Evolutionary conservation across 2,329 filamentous ascomycete genomes (phyloP).

Genomic region (Plenodomus biglobosus): DNA sequence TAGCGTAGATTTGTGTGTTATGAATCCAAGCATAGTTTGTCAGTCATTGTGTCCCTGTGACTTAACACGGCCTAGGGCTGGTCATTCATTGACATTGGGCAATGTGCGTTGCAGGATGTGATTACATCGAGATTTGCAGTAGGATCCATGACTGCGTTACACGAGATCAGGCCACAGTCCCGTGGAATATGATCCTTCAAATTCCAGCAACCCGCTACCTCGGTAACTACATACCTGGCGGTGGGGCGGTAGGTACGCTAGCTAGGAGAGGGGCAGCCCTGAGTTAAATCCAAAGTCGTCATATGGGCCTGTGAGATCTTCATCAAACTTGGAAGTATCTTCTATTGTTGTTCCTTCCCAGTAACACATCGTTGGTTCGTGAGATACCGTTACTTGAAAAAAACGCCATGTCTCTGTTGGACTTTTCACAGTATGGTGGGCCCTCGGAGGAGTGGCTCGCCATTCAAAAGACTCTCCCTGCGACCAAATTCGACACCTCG

Average conservation of each 20-base stretch:
- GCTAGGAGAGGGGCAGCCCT: background rate
- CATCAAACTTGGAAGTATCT: background rate
- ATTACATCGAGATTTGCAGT: too few species aligned
- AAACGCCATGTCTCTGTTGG: constrained; percentile 10
- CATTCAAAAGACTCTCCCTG: constrained; percentile 31
- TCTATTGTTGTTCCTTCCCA: too few species aligned
- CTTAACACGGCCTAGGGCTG: background rate
- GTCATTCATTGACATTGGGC: too few species aligned
- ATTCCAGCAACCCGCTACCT: background rate
- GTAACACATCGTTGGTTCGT: too few species aligned
- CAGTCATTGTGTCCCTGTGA: background rate
- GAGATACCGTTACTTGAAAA: background rate
- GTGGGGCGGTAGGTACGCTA: background rate
- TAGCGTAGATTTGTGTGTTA: background rate
- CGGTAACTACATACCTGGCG: background rate
- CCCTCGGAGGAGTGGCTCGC: constrained; percentile 39
- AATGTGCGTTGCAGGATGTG: too few species aligned
- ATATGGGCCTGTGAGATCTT: background rate
- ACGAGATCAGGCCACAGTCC: too few species aligned
- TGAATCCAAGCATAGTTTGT: background rate
- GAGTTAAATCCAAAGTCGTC: background rate
- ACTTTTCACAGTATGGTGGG: constrained; percentile 36
- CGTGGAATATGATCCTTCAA: background rate
- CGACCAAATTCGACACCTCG: constrained; percentile 23
- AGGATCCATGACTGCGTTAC: too few species aligned